Base-by-base conservation (phyloP, 140 eudicot genomes). In the Erigeron philadelphicus region DNA sequence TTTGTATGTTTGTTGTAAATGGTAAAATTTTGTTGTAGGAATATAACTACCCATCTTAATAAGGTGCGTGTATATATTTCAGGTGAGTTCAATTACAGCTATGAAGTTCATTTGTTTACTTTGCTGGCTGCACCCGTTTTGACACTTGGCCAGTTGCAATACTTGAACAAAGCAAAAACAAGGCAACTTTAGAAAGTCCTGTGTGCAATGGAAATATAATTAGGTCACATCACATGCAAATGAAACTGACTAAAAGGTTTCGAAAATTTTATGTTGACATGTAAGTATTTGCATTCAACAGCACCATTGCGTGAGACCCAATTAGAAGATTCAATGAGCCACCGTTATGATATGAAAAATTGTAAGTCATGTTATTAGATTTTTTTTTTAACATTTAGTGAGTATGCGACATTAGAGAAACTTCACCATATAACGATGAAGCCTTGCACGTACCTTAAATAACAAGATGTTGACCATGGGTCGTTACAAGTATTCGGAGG, bases 131-230 rank as follows among this genome's bases (percentile, higher is more conserved):
- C 74, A 92, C 93, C 17, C 95, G 96, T 68, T 92, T 88, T 74
- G 95, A 96, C 77, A 86, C 95, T 13, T 92, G 98, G 98, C 96
- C 98, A 48, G 98, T 92, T 72, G 95, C 85, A 62, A 92, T 92
- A 96, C 85, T 92, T 63, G 95, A 93, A 42, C 93, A 86, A 80
- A 86, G 88, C 80, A 92, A 92, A 86, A 86, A 68, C 81, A 92
- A 92, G 84, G 95, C 96, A 31, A 83, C 84, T 44, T 69, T 88
- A 78, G 96, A 88, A 83, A 96, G 98, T 72, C 98, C 98, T 10
- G 93, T 92, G 6, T 88, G 98, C 78, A 92, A 88, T 63, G 90
- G 87, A 61, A 88, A 84, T 78, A 95, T 92, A 42, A 83, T 92
- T 16, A 96, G 98, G 67, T 92, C 96, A 96, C 88, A 88, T 92